phyloP scores from a whole-genome alignment of 345 rosid species.

The Eucalyptus cloeziana region DNA sequence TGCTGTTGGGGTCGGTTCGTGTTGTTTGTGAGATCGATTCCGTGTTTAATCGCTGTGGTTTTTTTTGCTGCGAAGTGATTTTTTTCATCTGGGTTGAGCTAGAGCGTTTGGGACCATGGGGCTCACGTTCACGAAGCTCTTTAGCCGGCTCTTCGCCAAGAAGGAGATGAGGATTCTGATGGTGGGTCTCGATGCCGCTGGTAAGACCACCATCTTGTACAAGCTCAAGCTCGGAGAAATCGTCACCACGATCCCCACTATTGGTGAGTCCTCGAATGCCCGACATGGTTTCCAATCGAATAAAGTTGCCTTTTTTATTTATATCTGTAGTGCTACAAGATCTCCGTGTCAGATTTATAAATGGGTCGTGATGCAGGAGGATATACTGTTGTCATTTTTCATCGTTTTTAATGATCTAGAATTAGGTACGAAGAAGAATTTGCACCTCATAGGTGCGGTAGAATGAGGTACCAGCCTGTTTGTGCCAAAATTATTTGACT shows the following conservation, averaged over 20 bases:
- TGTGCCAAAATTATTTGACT: neutral
- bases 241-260: slow-evolving; percentile 78
- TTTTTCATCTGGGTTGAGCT: neutral
- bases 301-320: neutral
- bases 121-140: slow-evolving; percentile 48
- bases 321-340: neutral
- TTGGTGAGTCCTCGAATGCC: slow-evolving; percentile 26
- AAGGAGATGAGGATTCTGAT: slow-evolving; percentile 78
- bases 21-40: neutral
- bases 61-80: neutral
- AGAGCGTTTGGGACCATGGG: slow-evolving; percentile 32
- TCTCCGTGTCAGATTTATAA: neutral
- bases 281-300: neutral
- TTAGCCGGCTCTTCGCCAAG: slow-evolving; percentile 66
- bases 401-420: neutral
- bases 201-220: slow-evolving; percentile 78
- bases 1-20: neutral
- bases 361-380: neutral
- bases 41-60: neutral
- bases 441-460: neutral
- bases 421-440: neutral
- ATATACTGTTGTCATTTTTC: neutral
- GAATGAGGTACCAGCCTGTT: neutral
- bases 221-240: slow-evolving; percentile 85
- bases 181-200: slow-evolving; percentile 90